Conservation (phyloP, 352 stramenopile genomes). For the Pythium sukuiense region DNA sequence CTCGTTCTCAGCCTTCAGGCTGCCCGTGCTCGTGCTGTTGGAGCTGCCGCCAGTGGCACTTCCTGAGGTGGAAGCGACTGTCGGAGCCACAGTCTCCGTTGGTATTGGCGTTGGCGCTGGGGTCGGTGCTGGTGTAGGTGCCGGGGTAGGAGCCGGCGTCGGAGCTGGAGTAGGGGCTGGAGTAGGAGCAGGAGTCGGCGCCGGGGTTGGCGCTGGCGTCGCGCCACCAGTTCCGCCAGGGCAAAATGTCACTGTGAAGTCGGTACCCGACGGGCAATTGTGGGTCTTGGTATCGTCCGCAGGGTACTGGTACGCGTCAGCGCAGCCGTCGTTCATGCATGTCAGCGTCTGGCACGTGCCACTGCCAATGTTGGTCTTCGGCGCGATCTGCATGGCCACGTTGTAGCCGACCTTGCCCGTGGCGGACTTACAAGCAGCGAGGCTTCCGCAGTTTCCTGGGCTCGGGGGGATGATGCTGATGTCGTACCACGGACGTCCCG, state of each 20-base stretch:
- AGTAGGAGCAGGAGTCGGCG: slow-evolving; percentile 25
- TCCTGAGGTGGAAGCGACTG: neutral
- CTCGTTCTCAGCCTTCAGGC: slow-evolving; percentile 14
- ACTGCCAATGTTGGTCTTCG: slow-evolving; percentile 39
- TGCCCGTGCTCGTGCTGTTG: neutral
- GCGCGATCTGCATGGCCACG: slow-evolving; percentile 55
- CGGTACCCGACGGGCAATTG: slow-evolving; percentile 49
- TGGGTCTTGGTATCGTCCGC: slow-evolving; percentile 62
- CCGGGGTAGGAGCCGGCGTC: neutral
- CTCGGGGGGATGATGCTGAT: slow-evolving; percentile 39
- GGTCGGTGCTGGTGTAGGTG: slow-evolving; percentile 4
- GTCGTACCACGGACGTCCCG: slow-evolving; percentile 24
- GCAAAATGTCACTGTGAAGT: slow-evolving; percentile 74
- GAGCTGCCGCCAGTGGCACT: neutral
- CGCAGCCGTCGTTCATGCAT: slow-evolving; percentile 51
- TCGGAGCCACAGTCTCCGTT: slow-evolving; percentile 4
- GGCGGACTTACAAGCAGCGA: slow-evolving; percentile 40
- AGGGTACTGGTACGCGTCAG: slow-evolving; percentile 61
- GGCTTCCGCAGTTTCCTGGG: slow-evolving; percentile 51
- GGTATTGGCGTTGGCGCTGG: slow-evolving; percentile 8
- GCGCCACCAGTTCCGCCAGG: slow-evolving; percentile 28
- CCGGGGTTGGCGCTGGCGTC: slow-evolving; percentile 14
- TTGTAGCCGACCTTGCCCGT: slow-evolving; percentile 69
- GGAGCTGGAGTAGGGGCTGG: neutral
- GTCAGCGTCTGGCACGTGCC: slow-evolving; percentile 46